Evolutionary conservation across 139 green algal species (phyloP).

Genomic region (Chlamydomonas sp.): DNA sequence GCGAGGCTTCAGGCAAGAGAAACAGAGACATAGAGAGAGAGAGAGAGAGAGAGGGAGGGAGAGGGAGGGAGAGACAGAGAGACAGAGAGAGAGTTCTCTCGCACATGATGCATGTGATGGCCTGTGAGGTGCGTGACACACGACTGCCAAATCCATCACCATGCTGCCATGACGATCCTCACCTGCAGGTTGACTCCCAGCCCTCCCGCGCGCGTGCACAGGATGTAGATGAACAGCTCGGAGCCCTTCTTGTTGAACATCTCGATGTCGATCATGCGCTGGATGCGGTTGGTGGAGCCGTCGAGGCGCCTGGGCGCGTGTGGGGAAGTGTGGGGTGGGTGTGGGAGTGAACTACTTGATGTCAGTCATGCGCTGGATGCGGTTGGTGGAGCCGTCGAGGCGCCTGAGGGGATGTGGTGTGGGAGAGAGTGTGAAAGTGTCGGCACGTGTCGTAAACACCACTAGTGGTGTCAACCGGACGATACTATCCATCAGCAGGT

Average conservation of each 20-base stretch:
- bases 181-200: conserved; percentile 83
- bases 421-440: too few species aligned
- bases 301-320: conserved; percentile 48
- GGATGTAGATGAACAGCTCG: conserved; percentile 42
- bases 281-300: conserved; percentile 54
- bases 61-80: neutral
- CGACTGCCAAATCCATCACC: too few species aligned
- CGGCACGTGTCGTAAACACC: too few species aligned
- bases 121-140: conserved; percentile 40
- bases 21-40: too few species aligned
- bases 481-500: too few species aligned
- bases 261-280: conserved; percentile 64
- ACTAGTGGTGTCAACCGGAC: too few species aligned
- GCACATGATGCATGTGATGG: conserved; percentile 83
- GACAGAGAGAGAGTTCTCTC: conserved; percentile 45
- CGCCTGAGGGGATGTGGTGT: conserved; percentile 25
- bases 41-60: neutral
- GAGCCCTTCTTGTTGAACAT: conserved; percentile 58
- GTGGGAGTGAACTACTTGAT: conserved; percentile 73
- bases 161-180: conserved; percentile 36
- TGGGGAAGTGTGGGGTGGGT: neutral
- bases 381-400: conserved; percentile 62
- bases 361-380: conserved; percentile 61
- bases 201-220: conserved; percentile 69
- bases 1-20: too few species aligned